Evolutionary conservation across 306 rosid genomes (phyloP), one percentile per base, ranked within the genome.

Genomic region (Crotalaria pallida): DNA sequence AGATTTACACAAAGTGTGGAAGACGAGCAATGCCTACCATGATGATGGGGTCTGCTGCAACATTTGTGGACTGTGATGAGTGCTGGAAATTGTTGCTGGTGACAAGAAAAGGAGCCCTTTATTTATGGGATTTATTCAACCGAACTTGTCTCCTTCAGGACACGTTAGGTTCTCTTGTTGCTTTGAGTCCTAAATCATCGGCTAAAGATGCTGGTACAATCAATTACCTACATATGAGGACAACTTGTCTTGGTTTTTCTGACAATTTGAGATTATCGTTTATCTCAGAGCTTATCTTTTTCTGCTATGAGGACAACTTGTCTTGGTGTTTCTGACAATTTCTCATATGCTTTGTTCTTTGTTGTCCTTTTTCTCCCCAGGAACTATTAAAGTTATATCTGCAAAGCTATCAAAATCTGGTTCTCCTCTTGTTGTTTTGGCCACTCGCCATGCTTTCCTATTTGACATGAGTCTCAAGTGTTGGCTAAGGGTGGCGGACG

Each of bases 401-500:
- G 88, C 79, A 19, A 84, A 84, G 79, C 77, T 81, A 65, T 84
- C 85, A 66, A 67, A 71, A 69, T 88, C 88, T 19, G 86, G 96
- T 69, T 84, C 86, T 6, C 96, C 94, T 58, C 91, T 86, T 70
- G 87, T 88, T 73, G 96, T 90, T 69, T 82, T 88, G 73, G 96
- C 94, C 45, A 86, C 94, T 77, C 96, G 94, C 50, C 96, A 90
- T 86, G 94, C 96, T 79, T 90, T 88, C 78, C 89, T 94, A 71
- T 94, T 85, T 70, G 98, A 92, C 80, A 92, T 83, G 84, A 85
- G 77, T 79, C 84, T 90, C 79, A 94, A 65, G 89, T 94, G 97
- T 78, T 94, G 97, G 98, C 89, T 94, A 61, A 87, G 98, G 83
- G 91, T 94, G 67, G 98, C 97, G 43, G 98, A 94, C 74, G 98